These are phyloP conservation scores for Solanum ossicruentum DNA, from an alignment of 257 asterid genomes.

Conservation along the genomic window DNA sequence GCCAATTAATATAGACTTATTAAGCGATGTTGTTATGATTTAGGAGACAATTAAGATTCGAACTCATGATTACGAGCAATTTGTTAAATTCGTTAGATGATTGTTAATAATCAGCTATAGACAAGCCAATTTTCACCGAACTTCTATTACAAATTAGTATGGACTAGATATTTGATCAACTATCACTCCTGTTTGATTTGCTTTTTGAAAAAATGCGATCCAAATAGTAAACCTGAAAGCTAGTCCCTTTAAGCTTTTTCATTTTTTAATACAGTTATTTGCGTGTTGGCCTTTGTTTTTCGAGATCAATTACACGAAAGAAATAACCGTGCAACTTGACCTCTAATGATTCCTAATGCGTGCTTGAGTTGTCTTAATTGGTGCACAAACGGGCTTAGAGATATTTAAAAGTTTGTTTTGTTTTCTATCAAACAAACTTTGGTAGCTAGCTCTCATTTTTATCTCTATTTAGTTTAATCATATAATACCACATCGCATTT, in stretches of 20 bases:
- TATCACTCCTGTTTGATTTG: not conserved
- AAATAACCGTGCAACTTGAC: not conserved
- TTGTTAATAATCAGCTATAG: too few relatives aligned
- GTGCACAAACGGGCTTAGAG: not conserved
- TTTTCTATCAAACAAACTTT: not conserved
- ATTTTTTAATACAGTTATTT: not conserved
- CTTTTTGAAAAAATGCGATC: not conserved
- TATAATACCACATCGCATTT: not conserved
- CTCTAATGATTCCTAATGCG: not conserved
- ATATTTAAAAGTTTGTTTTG: not conserved
- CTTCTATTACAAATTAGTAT: too few relatives aligned
- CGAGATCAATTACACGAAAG: not conserved
- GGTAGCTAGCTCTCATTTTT: not conserved
- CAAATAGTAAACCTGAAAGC: not conserved
- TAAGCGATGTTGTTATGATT: too few relatives aligned
- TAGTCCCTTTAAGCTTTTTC: not conserved
- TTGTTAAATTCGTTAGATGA: too few relatives aligned
- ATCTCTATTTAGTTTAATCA: not conserved
- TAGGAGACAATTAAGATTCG: too few relatives aligned
- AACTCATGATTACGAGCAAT: too few relatives aligned
- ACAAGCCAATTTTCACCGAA: too few relatives aligned
- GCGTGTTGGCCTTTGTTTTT: not conserved
- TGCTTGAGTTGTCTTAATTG: not conserved
- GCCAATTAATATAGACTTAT: too few relatives aligned
- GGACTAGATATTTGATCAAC: not conserved